Evolutionary conservation across 495 filamentous ascomycete species (phyloP).

Genomic region (Patellaria atrata): DNA sequence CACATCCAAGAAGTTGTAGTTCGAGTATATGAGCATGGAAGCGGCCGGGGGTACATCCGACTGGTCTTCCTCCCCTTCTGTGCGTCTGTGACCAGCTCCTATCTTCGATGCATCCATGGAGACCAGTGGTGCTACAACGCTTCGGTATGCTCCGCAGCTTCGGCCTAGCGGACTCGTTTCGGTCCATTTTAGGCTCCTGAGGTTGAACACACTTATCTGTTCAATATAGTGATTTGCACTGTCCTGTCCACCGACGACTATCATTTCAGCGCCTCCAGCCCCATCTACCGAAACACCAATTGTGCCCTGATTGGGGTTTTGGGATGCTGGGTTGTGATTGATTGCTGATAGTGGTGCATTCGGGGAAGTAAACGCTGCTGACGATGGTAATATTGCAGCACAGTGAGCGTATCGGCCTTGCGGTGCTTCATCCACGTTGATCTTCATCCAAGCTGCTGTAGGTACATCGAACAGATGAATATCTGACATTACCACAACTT

Average conservation of each 20-base stretch:
- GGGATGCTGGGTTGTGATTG: constrained; percentile 69
- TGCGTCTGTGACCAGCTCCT: constrained; percentile 34
- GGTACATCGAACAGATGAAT: constrained; percentile 93
- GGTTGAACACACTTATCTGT: constrained; percentile 94
- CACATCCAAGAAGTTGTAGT: constrained; percentile 96
- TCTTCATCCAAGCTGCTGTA: constrained; percentile 69
- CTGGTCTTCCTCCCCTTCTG: constrained; percentile 17
- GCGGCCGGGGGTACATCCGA: constrained; percentile 55
- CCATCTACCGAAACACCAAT: constrained; percentile 82
- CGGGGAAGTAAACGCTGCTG: constrained; percentile 68
- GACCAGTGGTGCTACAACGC: constrained; percentile 75
- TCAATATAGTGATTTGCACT: constrained; percentile 98
- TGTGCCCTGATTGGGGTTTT: constrained; percentile 67
- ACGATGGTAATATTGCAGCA: constrained; percentile 80
- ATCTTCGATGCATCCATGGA: constrained; percentile 56
- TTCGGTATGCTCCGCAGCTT: constrained; percentile 90
- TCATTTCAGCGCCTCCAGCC: constrained; percentile 87
- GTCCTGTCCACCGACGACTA: constrained; percentile 92
- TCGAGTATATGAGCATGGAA: constrained; percentile 95
- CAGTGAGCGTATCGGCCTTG: constrained; percentile 96
- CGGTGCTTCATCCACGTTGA: constrained; percentile 65
- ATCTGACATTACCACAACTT: constrained; percentile 95
- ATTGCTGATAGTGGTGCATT: constrained; percentile 73
- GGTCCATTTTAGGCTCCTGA: constrained; percentile 92
- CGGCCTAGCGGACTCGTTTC: constrained; percentile 69